Percentiles rank a stretch among this genome's conserved stretches.
These are phyloP conservation scores for Neocucurbitaria cava DNA, from an alignment of 2,329 filamentous ascomycete species.

Conservation along the genomic window DNA sequence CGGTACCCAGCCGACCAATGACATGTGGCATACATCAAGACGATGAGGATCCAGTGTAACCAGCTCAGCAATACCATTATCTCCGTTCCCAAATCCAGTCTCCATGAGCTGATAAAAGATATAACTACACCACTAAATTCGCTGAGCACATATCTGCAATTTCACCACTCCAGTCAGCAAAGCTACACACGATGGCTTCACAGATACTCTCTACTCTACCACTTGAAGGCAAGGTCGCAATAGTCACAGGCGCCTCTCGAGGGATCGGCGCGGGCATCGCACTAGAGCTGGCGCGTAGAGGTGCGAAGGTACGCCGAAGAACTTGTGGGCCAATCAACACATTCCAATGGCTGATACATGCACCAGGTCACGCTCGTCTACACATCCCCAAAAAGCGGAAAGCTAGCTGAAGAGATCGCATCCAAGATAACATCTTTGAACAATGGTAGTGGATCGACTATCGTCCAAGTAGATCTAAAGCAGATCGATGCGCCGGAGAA, in stretches of 20 bases:
- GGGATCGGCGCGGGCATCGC: conserved; percentile 59
- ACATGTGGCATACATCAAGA: background rate
- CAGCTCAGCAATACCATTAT: too few species aligned
- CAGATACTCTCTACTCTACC: conserved; percentile 12
- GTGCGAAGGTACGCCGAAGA: conserved; percentile 47
- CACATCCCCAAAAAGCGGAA: conserved; percentile 49
- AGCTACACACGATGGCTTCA: conserved; percentile 20
- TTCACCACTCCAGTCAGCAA: background rate
- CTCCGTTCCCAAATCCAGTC: background rate
- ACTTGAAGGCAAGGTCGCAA: conserved; percentile 50
- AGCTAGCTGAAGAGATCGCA: conserved; percentile 43
- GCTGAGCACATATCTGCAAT: background rate
- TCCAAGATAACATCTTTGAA: conserved; percentile 43
- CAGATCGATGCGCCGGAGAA: conserved; percentile 42
- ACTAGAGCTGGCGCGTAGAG: conserved; percentile 56
- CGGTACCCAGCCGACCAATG: background rate
- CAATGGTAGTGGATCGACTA: conserved; percentile 47
- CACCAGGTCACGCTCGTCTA: conserved; percentile 53
- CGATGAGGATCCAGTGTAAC: background rate
- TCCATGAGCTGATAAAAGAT: too few species aligned
- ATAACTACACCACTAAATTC: background rate
- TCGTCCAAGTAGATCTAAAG: conserved; percentile 51
- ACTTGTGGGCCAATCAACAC: background rate
- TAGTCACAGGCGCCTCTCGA: conserved; percentile 59
- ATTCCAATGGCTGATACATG: conserved; percentile 5